Base-by-base conservation (phyloP, 805 yeast genomes). In the Kodamaea nitidulidarum region DNA sequence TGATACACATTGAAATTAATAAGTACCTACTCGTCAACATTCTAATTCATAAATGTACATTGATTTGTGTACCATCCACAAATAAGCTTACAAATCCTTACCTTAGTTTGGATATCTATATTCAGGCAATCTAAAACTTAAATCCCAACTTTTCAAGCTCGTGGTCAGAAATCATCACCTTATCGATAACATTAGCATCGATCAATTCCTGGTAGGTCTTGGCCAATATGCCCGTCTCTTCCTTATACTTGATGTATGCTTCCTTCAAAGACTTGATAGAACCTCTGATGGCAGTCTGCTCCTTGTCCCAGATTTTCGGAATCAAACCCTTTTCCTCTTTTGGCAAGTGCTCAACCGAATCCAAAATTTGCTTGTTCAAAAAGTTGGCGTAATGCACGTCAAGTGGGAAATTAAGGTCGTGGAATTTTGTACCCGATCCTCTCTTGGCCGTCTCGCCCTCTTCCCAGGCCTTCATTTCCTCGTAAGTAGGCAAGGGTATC, bases 351-450 rank as follows among this genome's bases (percentile, higher is more conserved):
- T 40, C 28, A 11, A 47, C 35, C 4, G 45, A 38, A 15, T 44
- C 36, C 24, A 48, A 40, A 12, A 50, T 31, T 36, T 49, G 51
- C 25, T 40, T 38, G 35, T 46, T 51, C 44, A 76, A 56, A 36
- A 63, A 61, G 46, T 73, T 72, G 49, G 77, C 72, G 54, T 80
- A 84, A 17, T 73, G 74, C 1, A 74, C 78, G 48, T 84, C 93
- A 33, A 60, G 60, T 8, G 86, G 85, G 47, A 57, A 69, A 11
- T 61, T 63, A 55, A 82, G 53, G 41, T 70, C 73, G 50, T 63
- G 68, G 48, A 58, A 55, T 25, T 44, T 48, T 7, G 45, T 36
- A 7, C 48, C 51, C 12, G 29, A 22, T 1, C 67, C 68, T 36
- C 54, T 54, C 15, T 27, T 45, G 5, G 35, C 47, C 5, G 54